Percentiles rank a stretch among this genome's conserved stretches.
Evolutionary conservation across 306 rosid species (phyloP).

Genomic region (Pachyrhizus erosus): DNA sequence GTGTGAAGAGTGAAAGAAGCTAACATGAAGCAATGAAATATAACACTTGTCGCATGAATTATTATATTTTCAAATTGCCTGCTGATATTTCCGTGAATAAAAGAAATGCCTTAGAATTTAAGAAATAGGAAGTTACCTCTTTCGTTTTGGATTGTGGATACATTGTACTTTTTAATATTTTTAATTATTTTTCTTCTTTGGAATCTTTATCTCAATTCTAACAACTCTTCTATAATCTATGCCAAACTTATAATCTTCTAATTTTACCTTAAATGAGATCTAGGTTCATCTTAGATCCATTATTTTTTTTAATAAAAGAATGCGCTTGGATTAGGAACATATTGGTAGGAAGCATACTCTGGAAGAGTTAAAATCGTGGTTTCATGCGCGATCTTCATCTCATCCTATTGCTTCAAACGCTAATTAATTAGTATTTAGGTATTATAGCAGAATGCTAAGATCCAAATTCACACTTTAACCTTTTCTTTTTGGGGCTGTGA

Average conservation of each 20-base stretch:
- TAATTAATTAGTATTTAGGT: background rate
- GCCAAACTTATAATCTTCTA: background rate
- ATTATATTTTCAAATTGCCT: too few species aligned
- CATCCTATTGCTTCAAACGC: background rate
- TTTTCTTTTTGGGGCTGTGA: background rate
- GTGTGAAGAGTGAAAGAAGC: too few species aligned
- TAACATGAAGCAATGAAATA: too few species aligned
- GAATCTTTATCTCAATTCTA: background rate
- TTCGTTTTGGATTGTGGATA: background rate
- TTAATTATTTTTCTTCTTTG: background rate
- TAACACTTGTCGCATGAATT: too few species aligned
- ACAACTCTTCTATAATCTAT: background rate
- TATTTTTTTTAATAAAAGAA: background rate
- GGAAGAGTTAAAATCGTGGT: background rate
- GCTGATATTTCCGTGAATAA: too few species aligned
- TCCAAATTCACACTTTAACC: background rate
- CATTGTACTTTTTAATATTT: background rate
- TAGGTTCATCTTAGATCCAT: background rate
- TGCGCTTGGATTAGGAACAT: background rate
- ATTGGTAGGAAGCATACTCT: background rate
- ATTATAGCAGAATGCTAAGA: background rate
- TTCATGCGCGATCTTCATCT: background rate
- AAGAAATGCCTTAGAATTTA: background rate
- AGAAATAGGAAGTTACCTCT: background rate
- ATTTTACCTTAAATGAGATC: constrained; percentile 4